Conservation (phyloP, 208 protist species). For the Wallacemonas collosoma region DNA sequence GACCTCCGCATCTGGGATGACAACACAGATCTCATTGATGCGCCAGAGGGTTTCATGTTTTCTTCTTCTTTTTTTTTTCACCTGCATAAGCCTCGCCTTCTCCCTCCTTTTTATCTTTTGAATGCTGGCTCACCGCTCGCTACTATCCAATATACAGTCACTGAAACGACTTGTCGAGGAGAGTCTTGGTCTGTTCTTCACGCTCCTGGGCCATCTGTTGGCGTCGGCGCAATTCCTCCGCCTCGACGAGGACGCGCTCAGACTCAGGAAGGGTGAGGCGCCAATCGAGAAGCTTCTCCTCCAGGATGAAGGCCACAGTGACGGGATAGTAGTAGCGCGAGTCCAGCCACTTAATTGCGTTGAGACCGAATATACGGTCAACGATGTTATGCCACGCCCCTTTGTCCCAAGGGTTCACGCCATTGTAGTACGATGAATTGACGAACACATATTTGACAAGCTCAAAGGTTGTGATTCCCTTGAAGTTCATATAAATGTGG, state of each 20-base stretch:
- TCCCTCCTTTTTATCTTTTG: slow-evolving; percentile 1
- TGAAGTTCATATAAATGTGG: slow-evolving; percentile 44
- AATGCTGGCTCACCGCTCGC: not conserved
- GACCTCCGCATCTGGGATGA: too few relatives aligned
- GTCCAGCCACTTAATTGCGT: slow-evolving; percentile 30
- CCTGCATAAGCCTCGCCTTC: not conserved
- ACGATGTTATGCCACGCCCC: slow-evolving; percentile 26
- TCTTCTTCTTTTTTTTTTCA: not conserved
- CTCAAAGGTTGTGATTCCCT: slow-evolving; percentile 49
- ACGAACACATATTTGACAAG: slow-evolving; percentile 35
- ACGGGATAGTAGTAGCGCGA: slow-evolving; percentile 52
- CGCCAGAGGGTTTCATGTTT: too few relatives aligned
- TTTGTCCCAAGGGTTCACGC: slow-evolving; percentile 48
- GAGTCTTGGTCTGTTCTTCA: slow-evolving; percentile 18
- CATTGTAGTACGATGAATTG: slow-evolving; percentile 36
- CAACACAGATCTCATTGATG: too few relatives aligned
- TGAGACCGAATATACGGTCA: not conserved
- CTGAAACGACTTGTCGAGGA: not conserved
- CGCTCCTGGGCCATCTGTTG: slow-evolving; percentile 15
- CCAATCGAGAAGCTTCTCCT: slow-evolving; percentile 43
- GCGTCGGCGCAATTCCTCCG: slow-evolving; percentile 17
- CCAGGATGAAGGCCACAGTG: slow-evolving; percentile 39
- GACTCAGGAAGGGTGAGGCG: slow-evolving; percentile 35
- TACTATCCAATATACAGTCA: not conserved
- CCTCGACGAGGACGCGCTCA: slow-evolving; percentile 34